A percentile compares a stretch with the other conserved stretches of the same genome.
Conservation (phyloP, 2,329 filamentous ascomycete species). For the Huntiella bhutanensis region DNA sequence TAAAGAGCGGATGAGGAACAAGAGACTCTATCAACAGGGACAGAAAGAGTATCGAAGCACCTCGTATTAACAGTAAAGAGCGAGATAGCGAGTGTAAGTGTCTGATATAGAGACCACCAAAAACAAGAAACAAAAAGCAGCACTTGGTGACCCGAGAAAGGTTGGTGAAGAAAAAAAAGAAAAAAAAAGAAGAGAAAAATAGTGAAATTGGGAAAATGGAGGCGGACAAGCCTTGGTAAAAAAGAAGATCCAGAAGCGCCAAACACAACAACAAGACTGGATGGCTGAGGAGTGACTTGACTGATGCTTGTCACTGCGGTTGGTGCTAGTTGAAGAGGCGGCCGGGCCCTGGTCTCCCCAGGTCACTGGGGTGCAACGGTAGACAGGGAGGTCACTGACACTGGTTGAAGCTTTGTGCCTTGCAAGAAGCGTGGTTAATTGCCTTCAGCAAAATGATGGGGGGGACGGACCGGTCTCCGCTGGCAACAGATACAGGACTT, state of each 20-base stretch:
- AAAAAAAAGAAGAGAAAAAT: not conserved
- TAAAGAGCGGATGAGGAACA: constrained; percentile 4
- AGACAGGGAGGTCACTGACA: too few species aligned
- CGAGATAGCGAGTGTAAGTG: not conserved
- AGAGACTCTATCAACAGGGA: not conserved
- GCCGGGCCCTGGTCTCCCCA: too few species aligned
- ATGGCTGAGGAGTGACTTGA: not conserved
- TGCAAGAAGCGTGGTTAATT: too few species aligned
- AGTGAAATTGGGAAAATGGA: not conserved
- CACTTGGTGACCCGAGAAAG: constrained; percentile 5
- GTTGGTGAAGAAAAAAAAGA: constrained; percentile 5
- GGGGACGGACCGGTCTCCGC: too few species aligned
- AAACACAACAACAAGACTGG: not conserved
- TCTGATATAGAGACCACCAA: not conserved
- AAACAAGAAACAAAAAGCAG: constrained; percentile 6
- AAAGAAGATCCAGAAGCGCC: constrained; percentile 1
- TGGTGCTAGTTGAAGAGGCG: too few species aligned
- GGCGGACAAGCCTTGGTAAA: constrained; percentile 1
- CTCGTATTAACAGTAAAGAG: not conserved
- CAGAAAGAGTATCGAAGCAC: not conserved
- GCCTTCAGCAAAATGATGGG: too few species aligned
- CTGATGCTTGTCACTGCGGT: not conserved
- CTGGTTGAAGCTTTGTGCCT: too few species aligned
- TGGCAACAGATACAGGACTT: too few species aligned
- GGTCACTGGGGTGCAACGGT: too few species aligned